Conservation (phyloP, 2,329 filamentous ascomycete genomes). For the Alternaria alternata region DNA sequence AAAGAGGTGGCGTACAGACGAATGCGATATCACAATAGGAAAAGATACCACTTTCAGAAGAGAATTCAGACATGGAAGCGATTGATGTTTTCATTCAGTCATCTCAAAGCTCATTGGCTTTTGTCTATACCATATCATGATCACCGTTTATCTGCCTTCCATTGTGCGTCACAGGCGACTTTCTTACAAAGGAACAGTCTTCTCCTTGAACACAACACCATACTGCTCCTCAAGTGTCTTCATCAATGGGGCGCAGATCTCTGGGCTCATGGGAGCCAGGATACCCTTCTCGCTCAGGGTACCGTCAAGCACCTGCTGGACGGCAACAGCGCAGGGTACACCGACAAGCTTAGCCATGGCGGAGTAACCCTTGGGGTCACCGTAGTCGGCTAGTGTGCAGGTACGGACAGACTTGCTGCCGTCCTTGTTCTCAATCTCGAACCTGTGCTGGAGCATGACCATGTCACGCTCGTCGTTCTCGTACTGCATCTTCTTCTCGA, state of each 20-base stretch:
- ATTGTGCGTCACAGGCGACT: not conserved
- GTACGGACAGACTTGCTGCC: conserved; percentile 79
- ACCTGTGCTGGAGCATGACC: conserved; percentile 81
- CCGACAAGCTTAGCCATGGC: conserved; percentile 87
- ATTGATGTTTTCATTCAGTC: conserved; percentile 6
- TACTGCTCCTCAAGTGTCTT: conserved; percentile 81
- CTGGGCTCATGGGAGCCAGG: conserved; percentile 76
- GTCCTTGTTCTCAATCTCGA: conserved; percentile 83
- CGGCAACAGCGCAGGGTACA: conserved; percentile 76
- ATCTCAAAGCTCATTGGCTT: not conserved
- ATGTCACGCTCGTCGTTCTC: conserved; percentile 83
- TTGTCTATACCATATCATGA: conserved; percentile 9
- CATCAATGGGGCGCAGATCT: conserved; percentile 77
- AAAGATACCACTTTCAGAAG: conserved; percentile 10
- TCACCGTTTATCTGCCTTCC: not conserved
- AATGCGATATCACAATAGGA: not conserved
- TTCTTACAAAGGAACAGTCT: conserved; percentile 56
- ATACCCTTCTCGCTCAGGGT: conserved; percentile 76
- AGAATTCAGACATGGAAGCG: not conserved
- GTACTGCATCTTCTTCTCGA: conserved; percentile 93
- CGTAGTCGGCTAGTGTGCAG: conserved; percentile 84
- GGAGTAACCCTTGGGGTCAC: conserved; percentile 78
- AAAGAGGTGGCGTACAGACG: not conserved
- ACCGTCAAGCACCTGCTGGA: conserved; percentile 78
- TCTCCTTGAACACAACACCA: conserved; percentile 76